Evolutionary conservation across 805 yeast species (phyloP), one percentile per base, ranked within the genome.

Genomic region (Starmerella bombicola): DNA sequence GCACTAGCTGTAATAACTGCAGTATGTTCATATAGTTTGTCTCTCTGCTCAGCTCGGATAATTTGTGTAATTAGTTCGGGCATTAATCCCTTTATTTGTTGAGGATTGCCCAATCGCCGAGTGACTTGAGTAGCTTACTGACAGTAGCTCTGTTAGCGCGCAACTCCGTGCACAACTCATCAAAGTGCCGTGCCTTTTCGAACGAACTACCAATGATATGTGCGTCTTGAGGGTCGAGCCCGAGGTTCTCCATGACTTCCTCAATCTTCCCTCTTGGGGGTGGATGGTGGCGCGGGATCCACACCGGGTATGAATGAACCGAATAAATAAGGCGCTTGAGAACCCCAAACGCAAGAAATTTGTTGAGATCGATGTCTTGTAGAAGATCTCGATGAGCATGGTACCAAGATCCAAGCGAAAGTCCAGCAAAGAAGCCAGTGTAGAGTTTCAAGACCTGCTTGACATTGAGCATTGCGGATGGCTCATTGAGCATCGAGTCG

Each of bases 301-400:
- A 58, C 1, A 82, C 62, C 0, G 97, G 96, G 54, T 74, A 82
- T 17, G 85, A 65, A 41, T 80, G 71, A 1, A 85, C 80, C 38
- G 96, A 63, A 56, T 85, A 85, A 7, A 93, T 78, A 5, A 91
- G 54, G 0, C 93, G 84, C 46, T 84, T 71, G 19, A 83, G 64
- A 2, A 83, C 69, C 1, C 99, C 99, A 65, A 86, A 91, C 16
- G 85, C 74, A 17, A 91, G 65, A 51, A 91, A 82, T 40, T 93
- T 64, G 47, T 97, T 68, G 3, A 91, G 66, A 58, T 91, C 99
- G 31, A 93, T 74, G 47, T 75, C 70, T 21, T 62, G 54, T 15
- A 91, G 62, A 3, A 63, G 60, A 35, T 70, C 70, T 30, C 65
- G 65, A 54, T 91, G 78, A 43, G 74, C 80, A 20, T 68, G 53